Percentiles rank a stretch among this genome's conserved stretches.
Evolutionary conservation across 345 rosid species (phyloP).

Genomic region (Lepidium africanum): DNA sequence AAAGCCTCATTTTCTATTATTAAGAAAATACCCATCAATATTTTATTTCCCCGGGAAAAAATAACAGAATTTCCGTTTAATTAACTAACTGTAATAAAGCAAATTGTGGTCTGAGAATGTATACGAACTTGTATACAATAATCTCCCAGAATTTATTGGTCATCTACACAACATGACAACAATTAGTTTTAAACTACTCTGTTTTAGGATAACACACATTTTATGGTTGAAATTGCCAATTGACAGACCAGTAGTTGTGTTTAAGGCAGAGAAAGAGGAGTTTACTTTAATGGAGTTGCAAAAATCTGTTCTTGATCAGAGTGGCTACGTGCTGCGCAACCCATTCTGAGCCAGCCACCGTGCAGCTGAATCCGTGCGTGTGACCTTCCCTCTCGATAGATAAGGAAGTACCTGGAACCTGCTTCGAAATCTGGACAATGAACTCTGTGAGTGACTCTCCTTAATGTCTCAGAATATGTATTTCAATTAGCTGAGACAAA

Average conservation of each 20-base stretch:
- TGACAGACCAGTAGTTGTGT: background rate
- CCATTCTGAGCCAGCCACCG: constrained; percentile 74
- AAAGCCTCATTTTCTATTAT: background rate
- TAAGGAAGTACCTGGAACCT: constrained; percentile 42
- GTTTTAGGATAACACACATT: background rate
- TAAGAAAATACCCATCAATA: background rate
- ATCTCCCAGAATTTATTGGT: background rate
- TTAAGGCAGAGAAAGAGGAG: background rate
- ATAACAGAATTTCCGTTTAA: background rate
- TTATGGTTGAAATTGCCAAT: background rate
- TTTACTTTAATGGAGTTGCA: background rate
- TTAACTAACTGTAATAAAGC: background rate
- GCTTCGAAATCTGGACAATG: constrained; percentile 49
- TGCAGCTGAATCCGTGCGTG: constrained; percentile 64
- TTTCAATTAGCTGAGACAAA: background rate
- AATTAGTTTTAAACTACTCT: background rate
- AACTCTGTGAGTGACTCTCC: background rate
- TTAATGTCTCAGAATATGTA: background rate
- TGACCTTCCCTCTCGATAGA: constrained; percentile 80
- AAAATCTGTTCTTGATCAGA: constrained; percentile 38
- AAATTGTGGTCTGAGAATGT: background rate
- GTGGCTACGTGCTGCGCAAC: constrained; percentile 55
- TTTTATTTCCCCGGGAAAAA: background rate
- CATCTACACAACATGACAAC: background rate
- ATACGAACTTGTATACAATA: background rate